Conservation (phyloP, 129 eudicot genomes). For the Centaurea solstitialis region DNA sequence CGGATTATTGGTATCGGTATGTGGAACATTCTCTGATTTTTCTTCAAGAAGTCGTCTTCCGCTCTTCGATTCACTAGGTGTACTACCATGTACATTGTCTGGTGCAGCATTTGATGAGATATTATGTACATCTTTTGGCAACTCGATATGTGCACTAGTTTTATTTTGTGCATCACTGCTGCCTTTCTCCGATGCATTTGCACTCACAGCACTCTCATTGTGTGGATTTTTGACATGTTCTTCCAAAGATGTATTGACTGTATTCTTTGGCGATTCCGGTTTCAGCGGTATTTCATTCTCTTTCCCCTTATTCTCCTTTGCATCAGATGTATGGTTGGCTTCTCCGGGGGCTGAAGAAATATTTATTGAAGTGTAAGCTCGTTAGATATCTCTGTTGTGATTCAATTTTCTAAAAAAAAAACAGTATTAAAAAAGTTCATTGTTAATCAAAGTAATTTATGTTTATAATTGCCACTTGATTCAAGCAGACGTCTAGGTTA, state of each 20-base stretch:
- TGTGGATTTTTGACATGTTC: conserved; percentile 19
- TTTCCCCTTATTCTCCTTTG: conserved; percentile 40
- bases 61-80: conserved; percentile 56
- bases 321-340: conserved; percentile 45
- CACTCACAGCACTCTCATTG: conserved; percentile 21
- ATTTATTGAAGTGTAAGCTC: conserved; percentile 23
- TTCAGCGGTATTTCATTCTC: conserved; percentile 46
- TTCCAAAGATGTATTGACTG: conserved; percentile 30
- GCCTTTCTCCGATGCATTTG: conserved; percentile 23
- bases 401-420: background rate
- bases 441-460: background rate
- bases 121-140: conserved; percentile 39
- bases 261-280: conserved; percentile 36
- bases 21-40: conserved; percentile 31
- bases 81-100: conserved; percentile 29
- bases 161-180: conserved; percentile 38
- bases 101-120: conserved; percentile 45
- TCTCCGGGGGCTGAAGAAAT: conserved; percentile 34
- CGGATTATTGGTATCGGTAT: conserved; percentile 32
- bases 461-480: background rate
- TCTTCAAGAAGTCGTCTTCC: conserved; percentile 55
- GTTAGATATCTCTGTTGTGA: conserved; percentile 22
- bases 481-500: conserved; percentile 1
- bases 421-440: background rate
- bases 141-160: conserved; percentile 35